Evolutionary conservation across 2,329 filamentous ascomycete species (phyloP).

Genomic region (Colletotrichum australisinense): DNA sequence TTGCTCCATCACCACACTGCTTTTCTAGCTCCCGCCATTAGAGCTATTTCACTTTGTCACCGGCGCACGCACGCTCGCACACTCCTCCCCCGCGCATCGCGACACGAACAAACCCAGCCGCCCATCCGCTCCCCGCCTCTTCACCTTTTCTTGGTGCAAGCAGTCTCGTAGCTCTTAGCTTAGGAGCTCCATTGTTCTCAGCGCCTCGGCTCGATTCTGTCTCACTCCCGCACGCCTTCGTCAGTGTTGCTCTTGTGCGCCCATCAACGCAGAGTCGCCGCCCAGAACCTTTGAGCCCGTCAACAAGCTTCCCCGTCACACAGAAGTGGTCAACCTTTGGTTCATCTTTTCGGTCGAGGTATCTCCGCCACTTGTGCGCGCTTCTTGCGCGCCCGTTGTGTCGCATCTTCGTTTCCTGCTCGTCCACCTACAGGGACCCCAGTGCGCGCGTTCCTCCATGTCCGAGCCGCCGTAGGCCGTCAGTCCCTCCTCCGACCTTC

Average conservation of each 20-base stretch:
- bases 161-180: neutral
- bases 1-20: neutral
- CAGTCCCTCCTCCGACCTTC: neutral
- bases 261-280: neutral
- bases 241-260: neutral
- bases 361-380: neutral
- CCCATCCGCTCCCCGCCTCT: neutral
- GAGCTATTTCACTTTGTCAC: neutral
- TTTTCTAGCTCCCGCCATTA: neutral
- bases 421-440: neutral
- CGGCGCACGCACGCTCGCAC: slow-evolving; percentile 10
- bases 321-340: neutral
- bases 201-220: neutral
- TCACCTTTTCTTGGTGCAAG: neutral
- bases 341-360: neutral
- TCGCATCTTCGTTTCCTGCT: neutral
- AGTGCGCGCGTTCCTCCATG: slow-evolving; percentile 12
- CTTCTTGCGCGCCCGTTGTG: neutral
- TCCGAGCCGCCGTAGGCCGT: slow-evolving; percentile 12
- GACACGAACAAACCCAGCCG: neutral
- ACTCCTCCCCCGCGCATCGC: slow-evolving; percentile 7
- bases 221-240: neutral
- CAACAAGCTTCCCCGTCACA: neutral
- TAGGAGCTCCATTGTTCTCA: neutral
- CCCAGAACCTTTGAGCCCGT: neutral